A percentile compares a stretch with the other conserved stretches of the same genome.
These are phyloP conservation scores for Aureobasidium lini DNA, from an alignment of 2,329 filamentous ascomycete genomes.

Conservation along the genomic window DNA sequence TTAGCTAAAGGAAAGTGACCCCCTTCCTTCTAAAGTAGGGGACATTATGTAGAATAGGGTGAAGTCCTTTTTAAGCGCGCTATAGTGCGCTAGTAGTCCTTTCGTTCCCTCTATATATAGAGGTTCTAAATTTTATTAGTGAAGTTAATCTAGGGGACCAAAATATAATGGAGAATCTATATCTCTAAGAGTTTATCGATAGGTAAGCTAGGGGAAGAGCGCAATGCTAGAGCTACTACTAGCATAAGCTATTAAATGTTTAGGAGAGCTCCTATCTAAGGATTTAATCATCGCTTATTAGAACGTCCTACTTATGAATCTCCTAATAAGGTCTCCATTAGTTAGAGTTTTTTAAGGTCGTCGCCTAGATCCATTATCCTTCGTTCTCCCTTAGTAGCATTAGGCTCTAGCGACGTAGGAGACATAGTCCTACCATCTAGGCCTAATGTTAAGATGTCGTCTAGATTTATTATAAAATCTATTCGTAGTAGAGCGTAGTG, in stretches of 20 bases:
- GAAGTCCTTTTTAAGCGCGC: not conserved
- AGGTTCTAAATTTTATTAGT: not conserved
- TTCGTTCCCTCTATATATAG: not conserved
- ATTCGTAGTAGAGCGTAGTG: not conserved
- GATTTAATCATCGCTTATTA: not conserved
- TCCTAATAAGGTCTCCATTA: not conserved
- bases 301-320: not conserved
- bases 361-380: not conserved
- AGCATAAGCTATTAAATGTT: not conserved
- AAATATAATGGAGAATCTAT: not conserved
- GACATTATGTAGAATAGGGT: not conserved
- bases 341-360: not conserved
- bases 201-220: not conserved
- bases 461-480: not conserved
- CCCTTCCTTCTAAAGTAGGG: not conserved
- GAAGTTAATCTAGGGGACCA: no score
- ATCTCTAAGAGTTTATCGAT: not conserved
- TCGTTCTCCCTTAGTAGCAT: not conserved
- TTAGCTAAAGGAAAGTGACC: not conserved
- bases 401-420: not conserved
- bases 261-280: not conserved
- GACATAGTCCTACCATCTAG: not conserved
- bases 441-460: not conserved
- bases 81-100: not conserved
- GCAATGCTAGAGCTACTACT: not conserved